Evolutionary conservation across 1,284 basidiomycete genomes (phyloP), one percentile per base, ranked within the genome.

Genomic region (Cystobasidium pallidum): DNA sequence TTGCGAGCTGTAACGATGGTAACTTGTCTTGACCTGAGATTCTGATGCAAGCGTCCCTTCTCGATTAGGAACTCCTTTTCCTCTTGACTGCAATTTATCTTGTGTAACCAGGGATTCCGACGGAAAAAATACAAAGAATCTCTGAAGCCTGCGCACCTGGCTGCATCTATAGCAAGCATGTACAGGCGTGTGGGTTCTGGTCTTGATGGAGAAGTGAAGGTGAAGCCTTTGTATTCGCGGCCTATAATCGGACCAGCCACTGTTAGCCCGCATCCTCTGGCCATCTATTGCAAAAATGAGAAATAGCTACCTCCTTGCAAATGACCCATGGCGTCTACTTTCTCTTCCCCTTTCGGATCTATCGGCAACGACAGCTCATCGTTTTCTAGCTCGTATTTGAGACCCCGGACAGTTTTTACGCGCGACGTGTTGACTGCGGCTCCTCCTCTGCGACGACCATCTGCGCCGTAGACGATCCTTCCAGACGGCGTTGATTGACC

Each of bases 101-200:
- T 98, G 84, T 93, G 85, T 26, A 96, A 89, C 39, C 92, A 86
- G 0, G 88, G 88, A 77, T 95, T 95, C 6, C 91, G 86, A 13
- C 96, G 89, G 82, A 97, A 95, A 81, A 98, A 97, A 81, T 96
- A 97, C 13, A 98, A 84, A 10, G 94, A 97, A 81, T 99, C 96
- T 70, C 92, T 88, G 82, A 94, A 98, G 1, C 95, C 96, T 47
- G 92, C 94, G 2, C 91, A 91, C 30, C 95, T 88, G 0, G 95
- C 95, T 3, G 94, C 94, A 79, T 99, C 95, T 75, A 99, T 97
- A 13, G 95, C 92, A 54, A 99, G 89, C 86, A 96, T 91, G 83
- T 97, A 99, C 74, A 88, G 85, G 63, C 90, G 87, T 61, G 91
- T 86, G 4, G 92, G 89, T 79, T 97, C 83, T 0, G 79, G 86